phyloP scores from a whole-genome alignment of 2,329 filamentous ascomycete genomes.

The Sporothrix pseudoabietina region DNA sequence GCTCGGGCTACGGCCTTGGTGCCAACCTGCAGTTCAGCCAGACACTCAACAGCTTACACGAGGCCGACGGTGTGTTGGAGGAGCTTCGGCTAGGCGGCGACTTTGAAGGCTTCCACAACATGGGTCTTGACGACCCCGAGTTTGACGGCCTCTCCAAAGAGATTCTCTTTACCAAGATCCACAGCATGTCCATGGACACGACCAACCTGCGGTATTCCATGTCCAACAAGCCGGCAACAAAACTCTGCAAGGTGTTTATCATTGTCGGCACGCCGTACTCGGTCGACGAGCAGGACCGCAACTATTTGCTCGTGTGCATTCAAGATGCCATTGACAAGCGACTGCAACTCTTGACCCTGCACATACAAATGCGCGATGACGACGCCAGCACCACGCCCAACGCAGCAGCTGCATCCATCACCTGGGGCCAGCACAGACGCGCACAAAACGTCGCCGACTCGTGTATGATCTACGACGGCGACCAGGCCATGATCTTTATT shows the following conservation, averaged over 20 bases:
- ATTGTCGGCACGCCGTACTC: slow-evolving; percentile 61
- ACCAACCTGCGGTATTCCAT: slow-evolving; percentile 63
- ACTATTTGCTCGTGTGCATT: slow-evolving; percentile 66
- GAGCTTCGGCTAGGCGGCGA: slow-evolving; percentile 64
- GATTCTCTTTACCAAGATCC: slow-evolving; percentile 70
- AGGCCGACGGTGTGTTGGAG: slow-evolving; percentile 69
- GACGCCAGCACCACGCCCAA: slow-evolving; percentile 25
- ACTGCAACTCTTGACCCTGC: slow-evolving; percentile 67
- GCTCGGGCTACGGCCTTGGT: slow-evolving; percentile 43
- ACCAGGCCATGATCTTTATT: slow-evolving; percentile 68
- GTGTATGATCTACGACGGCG: slow-evolving; percentile 69
- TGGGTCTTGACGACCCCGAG: slow-evolving; percentile 72
- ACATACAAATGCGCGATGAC: slow-evolving; percentile 49
- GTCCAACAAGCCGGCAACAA: slow-evolving; percentile 55
- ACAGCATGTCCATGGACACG: slow-evolving; percentile 65
- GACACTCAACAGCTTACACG: slow-evolving; percentile 63
- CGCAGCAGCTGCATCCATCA: slow-evolving; percentile 40
- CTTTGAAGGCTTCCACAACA: slow-evolving; percentile 69
- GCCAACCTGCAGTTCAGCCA: slow-evolving; percentile 47
- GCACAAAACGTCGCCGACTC: slow-evolving; percentile 72
- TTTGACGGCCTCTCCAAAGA: slow-evolving; percentile 72
- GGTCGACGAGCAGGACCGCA: slow-evolving; percentile 55
- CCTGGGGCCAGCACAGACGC: slow-evolving; percentile 56
- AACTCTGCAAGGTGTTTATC: slow-evolving; percentile 67
- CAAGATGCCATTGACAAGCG: slow-evolving; percentile 69